Evolutionary conservation across 352 stramenopile genomes (phyloP).

Genomic region (Phytophthora citricola): DNA sequence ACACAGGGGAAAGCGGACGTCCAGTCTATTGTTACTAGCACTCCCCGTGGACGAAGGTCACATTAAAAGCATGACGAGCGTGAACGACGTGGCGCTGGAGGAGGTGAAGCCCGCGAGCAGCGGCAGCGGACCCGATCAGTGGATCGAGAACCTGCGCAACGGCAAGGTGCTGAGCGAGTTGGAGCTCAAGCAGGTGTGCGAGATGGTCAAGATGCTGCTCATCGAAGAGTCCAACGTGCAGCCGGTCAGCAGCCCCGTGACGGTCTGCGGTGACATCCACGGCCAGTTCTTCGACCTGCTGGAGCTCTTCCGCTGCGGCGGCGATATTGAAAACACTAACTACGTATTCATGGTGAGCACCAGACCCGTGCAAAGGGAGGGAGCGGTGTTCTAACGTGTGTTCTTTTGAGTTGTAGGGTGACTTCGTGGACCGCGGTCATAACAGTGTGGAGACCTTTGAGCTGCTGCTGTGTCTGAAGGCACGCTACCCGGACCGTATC

Average conservation of each 20-base stretch:
- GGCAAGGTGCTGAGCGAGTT: constrained; percentile 87
- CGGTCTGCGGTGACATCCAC: constrained; percentile 91
- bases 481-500: constrained; percentile 88
- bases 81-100: constrained; percentile 67
- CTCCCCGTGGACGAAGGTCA: constrained; percentile 7
- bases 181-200: constrained; percentile 90
- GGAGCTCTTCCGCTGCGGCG: constrained; percentile 88
- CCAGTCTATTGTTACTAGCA: constrained; percentile 33
- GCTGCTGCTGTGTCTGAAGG: constrained; percentile 87
- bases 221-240: constrained; percentile 94
- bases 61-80: constrained; percentile 53
- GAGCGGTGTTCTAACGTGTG: constrained; percentile 5
- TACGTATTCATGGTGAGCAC: constrained; percentile 90
- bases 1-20: constrained; percentile 15
- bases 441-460: constrained; percentile 93
- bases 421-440: constrained; percentile 92
- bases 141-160: constrained; percentile 82
- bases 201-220: constrained; percentile 92
- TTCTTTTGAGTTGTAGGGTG: constrained; percentile 54
- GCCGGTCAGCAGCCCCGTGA: constrained; percentile 90
- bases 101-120: constrained; percentile 56
- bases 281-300: constrained; percentile 92
- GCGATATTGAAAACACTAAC: constrained; percentile 87
- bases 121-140: constrained; percentile 79
- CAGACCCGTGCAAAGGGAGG: background rate